These are phyloP conservation scores for Didymosphaeria variabile DNA, from an alignment of 2,329 filamentous ascomycete species.

Conservation along the genomic window DNA sequence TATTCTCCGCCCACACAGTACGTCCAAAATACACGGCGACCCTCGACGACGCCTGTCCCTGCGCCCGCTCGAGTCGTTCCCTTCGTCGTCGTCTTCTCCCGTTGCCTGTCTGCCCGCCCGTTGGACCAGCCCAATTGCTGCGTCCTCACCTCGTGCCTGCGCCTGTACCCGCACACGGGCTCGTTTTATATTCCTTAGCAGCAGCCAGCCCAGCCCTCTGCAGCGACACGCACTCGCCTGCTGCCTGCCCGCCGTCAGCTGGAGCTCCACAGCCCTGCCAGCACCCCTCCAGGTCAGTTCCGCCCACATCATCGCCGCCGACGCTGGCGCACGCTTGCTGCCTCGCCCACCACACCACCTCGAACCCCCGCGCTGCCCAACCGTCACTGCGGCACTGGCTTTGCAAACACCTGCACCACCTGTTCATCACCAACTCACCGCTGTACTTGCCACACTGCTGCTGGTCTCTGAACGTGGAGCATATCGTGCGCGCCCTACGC, in stretches of 20 bases:
- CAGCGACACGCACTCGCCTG: slow-evolving; percentile 4
- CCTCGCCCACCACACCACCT: slow-evolving; percentile 3
- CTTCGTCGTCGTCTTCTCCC: slow-evolving; percentile 34
- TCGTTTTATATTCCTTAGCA: slow-evolving; percentile 11
- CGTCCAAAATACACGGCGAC: slow-evolving; percentile 42
- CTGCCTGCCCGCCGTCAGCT: slow-evolving; percentile 5
- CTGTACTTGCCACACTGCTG: neutral
- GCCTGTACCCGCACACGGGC: slow-evolving; percentile 19
- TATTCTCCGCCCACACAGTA: slow-evolving; percentile 32
- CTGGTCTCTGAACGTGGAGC: neutral
- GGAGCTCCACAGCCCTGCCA: slow-evolving; percentile 4
- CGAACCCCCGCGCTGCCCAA: slow-evolving; percentile 1
- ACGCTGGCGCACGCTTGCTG: slow-evolving; percentile 7
- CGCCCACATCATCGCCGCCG: slow-evolving; percentile 9
- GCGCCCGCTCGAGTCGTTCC: slow-evolving; percentile 35
- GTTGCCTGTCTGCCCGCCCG: slow-evolving; percentile 25
- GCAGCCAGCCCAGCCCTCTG: slow-evolving; percentile 4
- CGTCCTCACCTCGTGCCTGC: slow-evolving; percentile 26
- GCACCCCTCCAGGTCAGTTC: slow-evolving; percentile 13
- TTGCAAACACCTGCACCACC: neutral
- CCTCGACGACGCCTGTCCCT: slow-evolving; percentile 32
- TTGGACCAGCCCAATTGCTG: slow-evolving; percentile 25
- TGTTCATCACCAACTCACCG: neutral
- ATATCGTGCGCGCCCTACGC: neutral
- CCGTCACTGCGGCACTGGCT: neutral